Evolutionary conservation across 2,329 filamentous ascomycete species (phyloP).

Genomic region (Sclerotinia minor): DNA sequence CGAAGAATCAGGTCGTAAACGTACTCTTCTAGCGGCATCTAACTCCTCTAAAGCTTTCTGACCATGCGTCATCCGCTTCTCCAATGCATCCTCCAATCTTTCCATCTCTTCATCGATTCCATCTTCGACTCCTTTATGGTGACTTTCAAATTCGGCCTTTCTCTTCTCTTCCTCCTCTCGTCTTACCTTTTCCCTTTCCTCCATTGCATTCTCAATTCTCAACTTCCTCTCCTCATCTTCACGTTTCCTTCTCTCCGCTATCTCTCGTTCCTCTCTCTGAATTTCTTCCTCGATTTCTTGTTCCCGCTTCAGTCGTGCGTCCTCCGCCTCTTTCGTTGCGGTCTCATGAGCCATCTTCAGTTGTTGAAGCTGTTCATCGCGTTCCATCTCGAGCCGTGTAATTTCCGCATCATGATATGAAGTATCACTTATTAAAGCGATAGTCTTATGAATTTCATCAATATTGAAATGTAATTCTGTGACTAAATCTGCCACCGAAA

Average conservation of each 20-base stretch:
- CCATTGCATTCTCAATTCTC: constrained; percentile 24
- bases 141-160: constrained; percentile 29
- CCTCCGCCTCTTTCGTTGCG: constrained; percentile 25
- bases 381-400: constrained; percentile 31
- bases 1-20: not conserved
- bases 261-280: constrained; percentile 30
- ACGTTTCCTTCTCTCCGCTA: constrained; percentile 29
- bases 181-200: constrained; percentile 27
- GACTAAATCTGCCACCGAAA: constrained; percentile 34
- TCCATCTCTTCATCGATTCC: constrained; percentile 36
- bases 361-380: constrained; percentile 33
- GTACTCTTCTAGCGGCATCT: constrained; percentile 36
- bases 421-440: constrained; percentile 33
- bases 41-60: constrained; percentile 32
- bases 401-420: constrained; percentile 35
- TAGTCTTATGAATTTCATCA: constrained; percentile 35
- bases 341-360: constrained; percentile 32
- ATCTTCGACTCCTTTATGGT: constrained; percentile 29
- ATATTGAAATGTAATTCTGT: constrained; percentile 38
- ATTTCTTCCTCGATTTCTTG: constrained; percentile 29
- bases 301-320: constrained; percentile 28
- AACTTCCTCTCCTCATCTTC: constrained; percentile 32
- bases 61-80: constrained; percentile 34
- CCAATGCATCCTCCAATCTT: constrained; percentile 38
- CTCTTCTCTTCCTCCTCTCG: constrained; percentile 33